These are phyloP conservation scores for Delphinella strobiligena DNA, from an alignment of 2,329 filamentous ascomycete species.

Conservation along the genomic window DNA sequence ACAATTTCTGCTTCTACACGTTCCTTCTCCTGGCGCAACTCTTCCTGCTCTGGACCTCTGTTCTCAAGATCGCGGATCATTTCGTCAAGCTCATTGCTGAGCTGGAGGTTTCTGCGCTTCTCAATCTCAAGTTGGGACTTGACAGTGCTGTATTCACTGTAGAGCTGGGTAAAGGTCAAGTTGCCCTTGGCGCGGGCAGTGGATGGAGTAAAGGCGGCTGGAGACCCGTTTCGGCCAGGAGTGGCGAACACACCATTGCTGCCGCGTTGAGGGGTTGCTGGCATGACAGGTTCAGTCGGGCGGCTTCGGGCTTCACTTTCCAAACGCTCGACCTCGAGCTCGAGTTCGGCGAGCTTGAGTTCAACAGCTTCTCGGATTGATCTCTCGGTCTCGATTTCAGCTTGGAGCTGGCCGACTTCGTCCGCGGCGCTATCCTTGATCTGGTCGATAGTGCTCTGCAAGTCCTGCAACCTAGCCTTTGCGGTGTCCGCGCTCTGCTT, in stretches of 20 bases:
- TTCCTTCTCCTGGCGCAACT: conserved; percentile 69
- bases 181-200: conserved; percentile 41
- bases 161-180: conserved; percentile 50
- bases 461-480: conserved; percentile 56
- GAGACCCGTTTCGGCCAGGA: conserved; percentile 8
- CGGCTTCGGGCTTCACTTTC: conserved; percentile 32
- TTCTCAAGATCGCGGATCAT: conserved; percentile 77
- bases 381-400: conserved; percentile 40
- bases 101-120: conserved; percentile 59
- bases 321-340: conserved; percentile 49
- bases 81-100: conserved; percentile 68
- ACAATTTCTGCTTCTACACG: conserved; percentile 69
- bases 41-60: conserved; percentile 77
- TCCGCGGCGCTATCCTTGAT: conserved; percentile 56
- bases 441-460: conserved; percentile 52
- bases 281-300: conserved; percentile 15
- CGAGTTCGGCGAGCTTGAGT: conserved; percentile 51
- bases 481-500: conserved; percentile 64
- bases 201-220: conserved; percentile 34
- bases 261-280: conserved; percentile 41
- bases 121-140: conserved; percentile 65
- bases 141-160: conserved; percentile 48
- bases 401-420: conserved; percentile 36
- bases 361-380: conserved; percentile 51
- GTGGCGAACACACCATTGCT: conserved; percentile 31